Conservation (phyloP, 1,284 basidiomycete species). For the Tilletia indica region DNA sequence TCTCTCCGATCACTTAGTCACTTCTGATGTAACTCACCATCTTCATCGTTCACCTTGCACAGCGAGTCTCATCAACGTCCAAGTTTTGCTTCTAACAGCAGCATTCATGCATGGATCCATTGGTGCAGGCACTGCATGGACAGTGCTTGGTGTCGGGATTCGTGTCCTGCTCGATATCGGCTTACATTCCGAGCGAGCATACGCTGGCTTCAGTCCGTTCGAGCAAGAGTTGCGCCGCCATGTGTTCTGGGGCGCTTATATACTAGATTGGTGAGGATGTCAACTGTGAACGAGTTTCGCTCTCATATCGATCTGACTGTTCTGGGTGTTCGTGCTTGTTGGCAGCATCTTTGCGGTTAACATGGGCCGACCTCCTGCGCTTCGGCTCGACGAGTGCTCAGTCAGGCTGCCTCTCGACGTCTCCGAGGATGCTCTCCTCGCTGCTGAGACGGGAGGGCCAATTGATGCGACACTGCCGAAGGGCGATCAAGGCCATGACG, state of each 20-base stretch:
- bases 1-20: background rate
- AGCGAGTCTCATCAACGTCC: conserved; percentile 47
- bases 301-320: no score
- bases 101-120: conserved; percentile 45
- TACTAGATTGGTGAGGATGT: conserved; percentile 30
- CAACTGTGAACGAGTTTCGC: no score
- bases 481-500: conserved; percentile 11
- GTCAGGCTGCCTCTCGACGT: conserved; percentile 40
- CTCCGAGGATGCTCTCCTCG: conserved; percentile 22
- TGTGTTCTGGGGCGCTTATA: conserved; percentile 46
- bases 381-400: conserved; percentile 40
- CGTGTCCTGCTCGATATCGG: conserved; percentile 47
- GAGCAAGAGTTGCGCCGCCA: conserved; percentile 41
- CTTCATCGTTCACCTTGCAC: background rate
- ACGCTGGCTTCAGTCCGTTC: conserved; percentile 38
- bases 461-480: conserved; percentile 15
- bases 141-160: conserved; percentile 45
- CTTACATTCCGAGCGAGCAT: conserved; percentile 45
- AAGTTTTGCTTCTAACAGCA: conserved; percentile 43
- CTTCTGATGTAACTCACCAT: background rate
- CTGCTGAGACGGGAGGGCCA: conserved; percentile 23
- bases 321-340: no score
- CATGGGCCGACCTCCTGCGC: conserved; percentile 42
- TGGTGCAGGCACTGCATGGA: conserved; percentile 44
- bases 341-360: conserved; percentile 42